Evolutionary conservation across 495 filamentous ascomycete species (phyloP), one percentile per base, ranked within the genome.

Genomic region (Poronia punctata): DNA sequence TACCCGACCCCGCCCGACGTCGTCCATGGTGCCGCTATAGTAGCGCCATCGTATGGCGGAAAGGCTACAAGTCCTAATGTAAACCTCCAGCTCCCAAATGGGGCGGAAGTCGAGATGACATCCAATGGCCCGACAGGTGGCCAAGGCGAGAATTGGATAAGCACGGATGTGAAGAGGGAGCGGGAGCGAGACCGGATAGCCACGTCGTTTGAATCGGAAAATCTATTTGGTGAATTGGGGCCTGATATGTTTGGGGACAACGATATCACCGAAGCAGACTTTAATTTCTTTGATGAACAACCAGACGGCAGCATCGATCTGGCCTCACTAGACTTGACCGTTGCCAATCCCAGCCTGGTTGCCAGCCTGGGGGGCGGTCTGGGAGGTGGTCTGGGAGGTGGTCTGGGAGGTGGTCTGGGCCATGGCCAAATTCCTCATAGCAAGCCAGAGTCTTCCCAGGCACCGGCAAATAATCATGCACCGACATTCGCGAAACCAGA

Each of bases 1-100:
- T 95, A 95, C 58, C 88, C 84, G 6, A 95, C 88, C 4, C 88
- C 88, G 18, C 88, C 88, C 29, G 88, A 93, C 56, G 84, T 76
- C 7, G 61, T 83, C 30, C 69, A 75, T 21, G 59, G 68, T 31
- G 61, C 57, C 8, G 40, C 60, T 10, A 70, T 61, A 4, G 60
- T 65, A 5, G 67, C 67, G 1, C 67, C 75, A 31, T 66, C 71
- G 9, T 65, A 74, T 22, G 73, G 75, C 24, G 65, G 63, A 18
- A 61, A 49, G n/a, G 55, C 40, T 10, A 63, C 65, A 4, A 76
- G 72, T 38, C 74, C 75, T 3, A 64, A 59, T 19, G 65, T 65
- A 22, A 65, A 60, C 7, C 40, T 49, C 4, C 36, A 38, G 7
- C 26, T 42, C 3, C 43, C 51, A 18, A 38, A 45, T 9, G 37